Evolutionary conservation across 1,139 yeast genomes (phyloP).

Genomic region (Groenewaldozyma auringiensis): DNA sequence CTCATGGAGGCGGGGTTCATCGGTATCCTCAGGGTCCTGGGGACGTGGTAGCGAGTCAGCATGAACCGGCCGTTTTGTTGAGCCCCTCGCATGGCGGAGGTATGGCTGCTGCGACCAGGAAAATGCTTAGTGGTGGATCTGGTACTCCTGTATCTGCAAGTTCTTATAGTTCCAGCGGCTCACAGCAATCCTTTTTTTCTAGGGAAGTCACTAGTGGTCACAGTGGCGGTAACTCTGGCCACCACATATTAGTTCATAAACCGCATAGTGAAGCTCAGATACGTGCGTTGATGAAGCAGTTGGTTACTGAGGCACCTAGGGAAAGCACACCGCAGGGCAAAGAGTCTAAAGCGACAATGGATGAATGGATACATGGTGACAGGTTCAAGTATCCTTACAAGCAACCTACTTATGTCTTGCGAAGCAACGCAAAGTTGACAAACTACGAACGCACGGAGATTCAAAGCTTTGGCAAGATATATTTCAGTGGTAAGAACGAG

Average conservation of each 20-base stretch:
- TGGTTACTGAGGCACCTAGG: background rate
- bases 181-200: background rate
- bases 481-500: constrained; percentile 36
- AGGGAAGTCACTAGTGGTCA: background rate
- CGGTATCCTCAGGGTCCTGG: background rate
- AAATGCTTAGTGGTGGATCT: constrained; percentile 21
- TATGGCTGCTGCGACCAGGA: constrained; percentile 19
- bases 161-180: background rate
- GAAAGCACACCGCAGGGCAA: background rate
- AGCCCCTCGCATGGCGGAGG: constrained; percentile 2
- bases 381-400: background rate
- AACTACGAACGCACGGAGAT: constrained; percentile 49
- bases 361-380: background rate
- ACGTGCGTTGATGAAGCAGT: background rate
- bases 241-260: background rate
- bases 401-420: background rate
- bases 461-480: constrained; percentile 35
- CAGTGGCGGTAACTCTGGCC: too few relatives aligned
- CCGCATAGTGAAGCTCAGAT: constrained; percentile 5
- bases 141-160: too few relatives aligned
- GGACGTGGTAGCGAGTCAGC: background rate
- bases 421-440: constrained; percentile 11
- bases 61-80: background rate
- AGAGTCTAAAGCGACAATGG: background rate
- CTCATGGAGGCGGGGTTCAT: background rate